These are phyloP conservation scores for Spinellus fusiger DNA, from an alignment of 192 early-diverging fungal species.

Conservation along the genomic window DNA sequence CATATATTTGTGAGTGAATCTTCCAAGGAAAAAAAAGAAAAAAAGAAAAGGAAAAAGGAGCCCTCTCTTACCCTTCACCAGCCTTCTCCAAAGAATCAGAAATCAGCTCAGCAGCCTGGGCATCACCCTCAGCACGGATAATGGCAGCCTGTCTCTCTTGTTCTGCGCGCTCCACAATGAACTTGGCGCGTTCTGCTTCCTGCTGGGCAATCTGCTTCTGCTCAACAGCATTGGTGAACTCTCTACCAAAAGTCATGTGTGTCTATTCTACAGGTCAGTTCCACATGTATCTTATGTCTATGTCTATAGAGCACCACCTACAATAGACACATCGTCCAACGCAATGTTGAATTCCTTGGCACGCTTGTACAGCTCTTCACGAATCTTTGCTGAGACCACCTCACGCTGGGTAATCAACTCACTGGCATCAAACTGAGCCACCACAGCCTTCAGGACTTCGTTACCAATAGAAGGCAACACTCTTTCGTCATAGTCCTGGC, in stretches of 20 bases:
- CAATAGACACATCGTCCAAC: slow-evolving; percentile 98
- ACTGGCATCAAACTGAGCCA: slow-evolving; percentile 99
- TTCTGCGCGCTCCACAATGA: slow-evolving; percentile 94
- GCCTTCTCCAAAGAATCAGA: slow-evolving; percentile 85
- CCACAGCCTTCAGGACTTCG: slow-evolving; percentile 96
- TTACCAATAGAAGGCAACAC: slow-evolving; percentile 98
- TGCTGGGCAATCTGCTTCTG: slow-evolving; percentile 99
- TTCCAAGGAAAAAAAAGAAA: not conserved
- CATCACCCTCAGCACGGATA: slow-evolving; percentile 97
- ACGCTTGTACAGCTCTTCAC: slow-evolving; percentile 87
- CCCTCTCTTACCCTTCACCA: slow-evolving; percentile 72
- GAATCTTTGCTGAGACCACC: slow-evolving; percentile 83
- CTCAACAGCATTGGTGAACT: slow-evolving; percentile 98
- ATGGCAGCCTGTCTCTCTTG: slow-evolving; percentile 95
- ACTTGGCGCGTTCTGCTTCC: slow-evolving; percentile 97
- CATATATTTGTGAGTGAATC: not conserved
- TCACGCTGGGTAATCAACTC: slow-evolving; percentile 99
- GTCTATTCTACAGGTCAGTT: slow-evolving; percentile 49
- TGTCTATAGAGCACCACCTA: slow-evolving; percentile 33
- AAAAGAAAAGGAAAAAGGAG: not conserved
- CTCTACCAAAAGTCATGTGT: slow-evolving; percentile 97
- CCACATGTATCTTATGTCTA: not conserved
- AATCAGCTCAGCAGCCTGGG: slow-evolving; percentile 87
- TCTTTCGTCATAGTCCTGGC: slow-evolving; percentile 94
- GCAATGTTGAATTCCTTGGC: slow-evolving; percentile 94